Evolutionary conservation across 169 alveolate species (phyloP).

Genomic region (Plasmodium gaboni): DNA sequence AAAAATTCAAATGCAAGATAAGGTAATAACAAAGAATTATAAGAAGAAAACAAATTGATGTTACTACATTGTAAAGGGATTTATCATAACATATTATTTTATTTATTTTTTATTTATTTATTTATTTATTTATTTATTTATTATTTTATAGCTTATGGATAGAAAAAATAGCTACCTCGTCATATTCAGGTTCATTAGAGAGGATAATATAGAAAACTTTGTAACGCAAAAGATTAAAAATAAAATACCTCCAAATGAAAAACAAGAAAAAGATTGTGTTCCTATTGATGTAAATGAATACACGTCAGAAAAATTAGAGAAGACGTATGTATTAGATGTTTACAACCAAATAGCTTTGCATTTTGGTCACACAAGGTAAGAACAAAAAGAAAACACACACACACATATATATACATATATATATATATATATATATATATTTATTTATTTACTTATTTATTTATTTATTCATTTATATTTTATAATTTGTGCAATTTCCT

Average conservation of each 20-base stretch:
- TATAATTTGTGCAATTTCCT: slow-evolving; percentile 75
- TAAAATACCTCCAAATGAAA: slow-evolving; percentile 12
- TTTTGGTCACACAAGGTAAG: slow-evolving; percentile 49
- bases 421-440: background rate
- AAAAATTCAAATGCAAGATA: slow-evolving; percentile 9
- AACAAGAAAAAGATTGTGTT: slow-evolving; percentile 41
- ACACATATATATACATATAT: background rate
- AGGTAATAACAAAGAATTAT: background rate
- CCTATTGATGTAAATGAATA: slow-evolving; percentile 8
- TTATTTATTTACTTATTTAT: background rate
- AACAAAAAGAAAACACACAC: background rate
- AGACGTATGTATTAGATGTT: slow-evolving; percentile 42
- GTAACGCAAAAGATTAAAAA: slow-evolving; percentile 23
- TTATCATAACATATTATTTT: too few species aligned
- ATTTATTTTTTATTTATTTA: too few species aligned
- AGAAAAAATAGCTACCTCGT: slow-evolving; percentile 31
- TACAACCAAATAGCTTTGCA: slow-evolving; percentile 54
- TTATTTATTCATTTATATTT: background rate
- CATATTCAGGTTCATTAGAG: slow-evolving; percentile 37
- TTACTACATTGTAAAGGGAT: too few species aligned
- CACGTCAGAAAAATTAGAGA: slow-evolving; percentile 25
- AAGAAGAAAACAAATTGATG: background rate
- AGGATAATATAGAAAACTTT: slow-evolving; percentile 13
- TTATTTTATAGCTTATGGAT: slow-evolving; percentile 9
- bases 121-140: background rate